Conservation (phyloP, 23 red algal species). For the Agarophyton chilense region DNA sequence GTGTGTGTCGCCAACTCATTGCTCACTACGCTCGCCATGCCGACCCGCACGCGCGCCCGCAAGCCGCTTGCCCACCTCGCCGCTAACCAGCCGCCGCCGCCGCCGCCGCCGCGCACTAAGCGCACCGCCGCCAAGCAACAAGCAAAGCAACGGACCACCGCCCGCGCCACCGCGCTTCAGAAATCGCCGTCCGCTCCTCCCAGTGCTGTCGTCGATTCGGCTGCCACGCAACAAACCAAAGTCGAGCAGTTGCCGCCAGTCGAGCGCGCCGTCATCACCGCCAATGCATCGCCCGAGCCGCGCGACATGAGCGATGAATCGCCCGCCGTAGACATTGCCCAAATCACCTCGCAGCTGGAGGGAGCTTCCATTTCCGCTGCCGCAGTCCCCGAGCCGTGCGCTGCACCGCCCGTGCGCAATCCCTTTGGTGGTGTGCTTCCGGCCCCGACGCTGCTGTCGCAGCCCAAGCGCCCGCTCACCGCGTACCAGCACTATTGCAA, state of each 20-base stretch:
- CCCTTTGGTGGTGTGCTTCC: slow-evolving; percentile 10
- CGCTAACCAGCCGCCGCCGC: background rate
- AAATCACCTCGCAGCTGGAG: slow-evolving; percentile 17
- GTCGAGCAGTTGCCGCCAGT: too few relatives aligned
- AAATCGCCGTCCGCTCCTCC: too few relatives aligned
- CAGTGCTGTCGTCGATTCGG: too few relatives aligned
- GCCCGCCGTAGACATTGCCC: background rate
- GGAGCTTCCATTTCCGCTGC: background rate
- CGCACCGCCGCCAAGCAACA: background rate
- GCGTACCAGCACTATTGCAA: slow-evolving; percentile 45
- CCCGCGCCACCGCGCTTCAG: too few relatives aligned
- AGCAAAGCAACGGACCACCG: background rate
- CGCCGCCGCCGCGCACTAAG: background rate
- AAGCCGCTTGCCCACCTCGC: background rate
- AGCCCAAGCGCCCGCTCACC: slow-evolving; percentile 50
- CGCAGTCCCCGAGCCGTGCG: background rate
- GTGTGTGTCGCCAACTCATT: too few relatives aligned
- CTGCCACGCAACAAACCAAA: too few relatives aligned
- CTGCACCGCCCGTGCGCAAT: too few relatives aligned
- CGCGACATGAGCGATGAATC: too few relatives aligned
- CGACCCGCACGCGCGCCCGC: background rate
- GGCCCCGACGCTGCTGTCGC: background rate
- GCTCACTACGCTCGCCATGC: background rate
- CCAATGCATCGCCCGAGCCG: too few relatives aligned
- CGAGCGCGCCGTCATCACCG: background rate